These are phyloP conservation scores for Aspergillus piperis DNA, from an alignment of 2,329 filamentous ascomycete genomes.

Conservation along the genomic window DNA sequence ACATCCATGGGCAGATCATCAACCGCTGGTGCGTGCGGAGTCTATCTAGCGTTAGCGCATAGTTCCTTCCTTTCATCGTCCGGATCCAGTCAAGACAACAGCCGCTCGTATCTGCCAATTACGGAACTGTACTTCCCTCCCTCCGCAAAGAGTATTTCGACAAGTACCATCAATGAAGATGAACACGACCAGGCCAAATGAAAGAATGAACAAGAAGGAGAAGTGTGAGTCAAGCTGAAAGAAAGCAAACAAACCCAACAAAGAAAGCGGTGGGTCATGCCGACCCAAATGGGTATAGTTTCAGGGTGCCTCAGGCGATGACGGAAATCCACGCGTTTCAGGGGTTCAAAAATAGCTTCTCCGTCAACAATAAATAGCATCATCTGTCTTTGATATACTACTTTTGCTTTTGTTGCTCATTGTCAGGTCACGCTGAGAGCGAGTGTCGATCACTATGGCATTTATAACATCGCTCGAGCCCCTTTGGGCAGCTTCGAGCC, in stretches of 20 bases:
- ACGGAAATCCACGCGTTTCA: not conserved
- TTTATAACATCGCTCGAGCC: conserved; percentile 4
- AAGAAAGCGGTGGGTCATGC: not conserved
- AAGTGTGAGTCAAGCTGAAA: not conserved
- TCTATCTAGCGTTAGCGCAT: not conserved
- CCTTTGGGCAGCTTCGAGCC: not conserved
- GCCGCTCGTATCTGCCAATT: not conserved
- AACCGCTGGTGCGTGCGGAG: not conserved
- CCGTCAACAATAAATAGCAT: not conserved
- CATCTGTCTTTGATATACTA: not conserved
- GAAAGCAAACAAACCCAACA: not conserved
- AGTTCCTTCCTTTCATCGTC: not conserved
- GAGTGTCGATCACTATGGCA: not conserved
- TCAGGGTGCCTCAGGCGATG: not conserved
- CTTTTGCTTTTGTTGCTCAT: not conserved
- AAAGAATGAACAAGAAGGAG: not conserved
- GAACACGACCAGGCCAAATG: not conserved
- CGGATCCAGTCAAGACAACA: not conserved
- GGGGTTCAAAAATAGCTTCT: not conserved
- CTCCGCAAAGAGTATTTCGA: not conserved
- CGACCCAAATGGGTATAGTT: not conserved
- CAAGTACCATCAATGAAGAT: not conserved
- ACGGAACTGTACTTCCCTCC: not conserved
- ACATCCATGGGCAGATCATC: not conserved
- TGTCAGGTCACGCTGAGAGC: not conserved